Evolutionary conservation across 768 basidiomycete species (phyloP).

Genomic region (Xerocomellus amylosporus): DNA sequence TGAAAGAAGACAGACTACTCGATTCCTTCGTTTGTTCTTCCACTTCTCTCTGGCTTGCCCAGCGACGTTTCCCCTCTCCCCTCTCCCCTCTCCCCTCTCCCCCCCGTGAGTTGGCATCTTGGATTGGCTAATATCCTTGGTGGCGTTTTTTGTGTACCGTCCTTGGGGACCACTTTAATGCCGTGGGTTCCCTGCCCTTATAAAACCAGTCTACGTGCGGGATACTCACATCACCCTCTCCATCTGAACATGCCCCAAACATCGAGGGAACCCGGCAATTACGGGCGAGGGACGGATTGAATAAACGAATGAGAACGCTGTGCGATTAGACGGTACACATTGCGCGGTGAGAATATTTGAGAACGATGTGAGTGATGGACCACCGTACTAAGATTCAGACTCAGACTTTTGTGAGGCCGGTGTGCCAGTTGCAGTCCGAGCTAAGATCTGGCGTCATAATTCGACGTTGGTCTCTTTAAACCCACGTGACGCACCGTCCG

Average conservation of each 20-base stretch:
- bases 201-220: neutral
- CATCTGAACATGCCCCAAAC: neutral
- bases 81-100: too few relatives aligned
- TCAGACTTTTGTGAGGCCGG: too few relatives aligned
- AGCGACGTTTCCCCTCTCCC: neutral
- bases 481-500: neutral
- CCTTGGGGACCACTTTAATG: neutral
- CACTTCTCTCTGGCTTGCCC: neutral
- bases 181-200: neutral
- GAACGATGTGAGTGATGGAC: too few relatives aligned
- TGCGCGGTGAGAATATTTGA: too few relatives aligned
- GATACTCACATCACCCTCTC: too few relatives aligned
- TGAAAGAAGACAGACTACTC: neutral
- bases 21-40: neutral
- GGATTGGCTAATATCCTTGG: neutral
- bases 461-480: neutral
- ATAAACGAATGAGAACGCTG: too few relatives aligned
- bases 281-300: too few relatives aligned
- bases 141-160: neutral
- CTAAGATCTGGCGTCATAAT: too few relatives aligned
- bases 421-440: too few relatives aligned
- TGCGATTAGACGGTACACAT: neutral
- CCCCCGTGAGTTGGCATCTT: too few relatives aligned
- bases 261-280: neutral
- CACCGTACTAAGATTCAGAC: neutral